A percentile compares a stretch with the other conserved stretches of the same genome.
Evolutionary conservation across 305 asterid species (phyloP).

Genomic region (Stenogyne calaminthoides): DNA sequence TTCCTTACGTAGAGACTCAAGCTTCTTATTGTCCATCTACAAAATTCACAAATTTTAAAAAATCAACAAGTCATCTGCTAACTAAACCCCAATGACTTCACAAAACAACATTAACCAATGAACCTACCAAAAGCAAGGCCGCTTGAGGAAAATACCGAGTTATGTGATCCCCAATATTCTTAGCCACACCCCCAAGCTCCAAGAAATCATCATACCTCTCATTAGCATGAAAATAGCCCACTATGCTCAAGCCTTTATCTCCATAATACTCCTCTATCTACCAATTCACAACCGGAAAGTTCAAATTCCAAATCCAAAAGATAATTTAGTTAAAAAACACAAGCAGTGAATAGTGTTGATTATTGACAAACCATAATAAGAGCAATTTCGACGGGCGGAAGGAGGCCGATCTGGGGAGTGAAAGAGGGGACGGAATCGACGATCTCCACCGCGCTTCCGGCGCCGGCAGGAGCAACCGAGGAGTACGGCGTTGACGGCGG

Average conservation of each 20-base stretch:
- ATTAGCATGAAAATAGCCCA: slow-evolving; percentile 55
- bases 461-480: slow-evolving; percentile 69
- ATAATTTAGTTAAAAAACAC: neutral
- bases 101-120: slow-evolving; percentile 2
- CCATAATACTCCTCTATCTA: slow-evolving; percentile 52
- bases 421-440: slow-evolving; percentile 75
- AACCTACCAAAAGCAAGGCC: slow-evolving; percentile 82
- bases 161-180: slow-evolving; percentile 92
- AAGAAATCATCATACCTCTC: slow-evolving; percentile 70
- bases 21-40: slow-evolving; percentile 87
- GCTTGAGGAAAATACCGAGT: slow-evolving; percentile 86
- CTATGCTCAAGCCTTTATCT: slow-evolving; percentile 65
- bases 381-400: slow-evolving; percentile 87
- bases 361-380: slow-evolving; percentile 68
- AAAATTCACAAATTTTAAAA: slow-evolving; percentile 32
- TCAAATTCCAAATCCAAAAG: slow-evolving; percentile 8
- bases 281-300: neutral
- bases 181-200: slow-evolving; percentile 74
- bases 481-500: slow-evolving; percentile 89
- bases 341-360: slow-evolving; percentile 7
- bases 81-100: neutral
- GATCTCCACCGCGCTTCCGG: slow-evolving; percentile 56
- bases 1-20: slow-evolving; percentile 67
- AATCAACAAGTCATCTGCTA: slow-evolving; percentile 14
- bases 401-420: slow-evolving; percentile 91